phyloP scores from a whole-genome alignment of 768 basidiomycete genomes.

The Trametes gibbosa region DNA sequence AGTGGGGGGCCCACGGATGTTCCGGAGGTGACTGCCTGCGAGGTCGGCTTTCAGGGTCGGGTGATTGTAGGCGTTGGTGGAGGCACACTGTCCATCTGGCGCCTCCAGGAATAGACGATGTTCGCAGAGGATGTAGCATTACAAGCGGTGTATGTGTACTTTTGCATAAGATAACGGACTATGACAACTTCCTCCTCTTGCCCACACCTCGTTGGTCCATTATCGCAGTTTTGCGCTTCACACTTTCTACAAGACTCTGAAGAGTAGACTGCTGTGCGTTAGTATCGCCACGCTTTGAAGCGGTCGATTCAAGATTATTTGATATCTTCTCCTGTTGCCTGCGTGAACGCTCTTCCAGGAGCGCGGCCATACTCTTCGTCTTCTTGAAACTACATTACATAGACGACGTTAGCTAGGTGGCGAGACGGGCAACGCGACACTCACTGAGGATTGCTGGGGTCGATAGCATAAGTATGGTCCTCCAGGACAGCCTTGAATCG shows the following conservation, averaged over 20 bases:
- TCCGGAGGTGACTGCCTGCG: conserved; percentile 21
- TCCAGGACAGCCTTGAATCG: conserved; percentile 88
- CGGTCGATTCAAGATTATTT: conserved; percentile 3
- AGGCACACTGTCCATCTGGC: conserved; percentile 25
- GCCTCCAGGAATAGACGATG: conserved; percentile 1
- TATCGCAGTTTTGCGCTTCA: conserved; percentile 72
- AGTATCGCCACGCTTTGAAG: conserved; percentile 8
- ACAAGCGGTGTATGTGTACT: conserved; percentile 1
- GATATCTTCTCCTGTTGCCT: conserved; percentile 43
- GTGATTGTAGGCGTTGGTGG: conserved; percentile 22
- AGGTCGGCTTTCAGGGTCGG: conserved; percentile 23
- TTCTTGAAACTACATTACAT: conserved; percentile 73
- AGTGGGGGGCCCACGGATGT: conserved; percentile 8
- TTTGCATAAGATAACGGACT: background rate
- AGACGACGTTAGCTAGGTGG: background rate
- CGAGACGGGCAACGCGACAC: conserved; percentile 30
- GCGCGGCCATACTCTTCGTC: conserved; percentile 84
- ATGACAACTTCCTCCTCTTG: conserved; percentile 38
- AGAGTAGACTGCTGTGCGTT: conserved; percentile 42
- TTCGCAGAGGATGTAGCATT: background rate
- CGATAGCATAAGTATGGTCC: conserved; percentile 90
- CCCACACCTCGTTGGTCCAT: conserved; percentile 31
- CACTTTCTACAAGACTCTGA: conserved; percentile 73
- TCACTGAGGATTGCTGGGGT: conserved; percentile 93
- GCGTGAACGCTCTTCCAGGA: conserved; percentile 81